Evolutionary conservation across 345 rosid genomes (phyloP), one percentile per base, ranked within the genome.

Genomic region (Brassica napus): DNA sequence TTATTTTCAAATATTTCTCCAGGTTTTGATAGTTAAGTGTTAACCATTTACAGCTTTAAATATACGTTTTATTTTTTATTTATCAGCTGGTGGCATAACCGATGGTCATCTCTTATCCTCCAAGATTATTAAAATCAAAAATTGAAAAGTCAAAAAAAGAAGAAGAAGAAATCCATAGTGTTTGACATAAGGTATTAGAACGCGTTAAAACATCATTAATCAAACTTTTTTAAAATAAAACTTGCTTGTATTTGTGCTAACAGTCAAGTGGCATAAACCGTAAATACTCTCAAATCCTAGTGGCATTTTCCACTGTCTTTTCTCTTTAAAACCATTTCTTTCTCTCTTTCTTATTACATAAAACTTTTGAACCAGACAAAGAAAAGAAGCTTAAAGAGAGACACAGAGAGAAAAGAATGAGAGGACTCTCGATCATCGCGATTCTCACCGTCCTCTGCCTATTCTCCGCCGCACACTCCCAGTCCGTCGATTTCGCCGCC

Each of bases 381-480:
- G 26, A 16, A 1, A 16, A 30, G 76, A 30, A 34, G 9, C 26
- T 0, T 42, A 14, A 37, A 39, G 39, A 9, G 21, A 35, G 9
- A 8, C 2, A n/a, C 4, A 72, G 18, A 63, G 18, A 42, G 49
- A 65, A 60, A 1, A 78, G 3, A 9, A 81, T 81, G 83, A 66
- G 80, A 76, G 73, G 81, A 66, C 11, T 81, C 64, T 57, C 57
- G 11, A 52, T 83, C 59, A 75, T 79, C 59, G 77, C 86, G 44
- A 86, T 89, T 75, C 79, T 90, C 31, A 72, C 89, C 83, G 81
- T 85, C 75, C 83, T 83, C 71, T 72, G 82, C 65, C 54, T 80
- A 18, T 0, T 68, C 66, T 0, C 75, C 67, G 54, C 0, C 74
- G 81, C 3, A 0, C 72, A 84, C 2, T 70, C 90, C 11, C 77